Conservation (phyloP, 192 early-diverging fungal genomes). For the Mortierella hygrophila region DNA sequence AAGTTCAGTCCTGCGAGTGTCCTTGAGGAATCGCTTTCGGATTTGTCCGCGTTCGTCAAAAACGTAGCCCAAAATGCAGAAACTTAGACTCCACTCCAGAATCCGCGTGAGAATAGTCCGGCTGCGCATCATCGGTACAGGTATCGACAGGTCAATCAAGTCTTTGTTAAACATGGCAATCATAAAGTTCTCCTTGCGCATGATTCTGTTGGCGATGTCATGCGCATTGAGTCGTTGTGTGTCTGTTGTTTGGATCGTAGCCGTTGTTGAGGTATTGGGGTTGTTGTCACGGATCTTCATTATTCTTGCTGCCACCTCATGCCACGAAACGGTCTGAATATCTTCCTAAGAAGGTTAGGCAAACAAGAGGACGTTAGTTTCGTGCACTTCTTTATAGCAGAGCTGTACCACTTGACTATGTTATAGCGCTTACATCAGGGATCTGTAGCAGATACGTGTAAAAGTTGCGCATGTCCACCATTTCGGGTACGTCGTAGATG, state of each 20-base stretch:
- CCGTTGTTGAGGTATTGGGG: conserved; percentile 57
- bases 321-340: conserved; percentile 91
- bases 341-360: conserved; percentile 65
- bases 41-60: conserved; percentile 92
- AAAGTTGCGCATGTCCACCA: conserved; percentile 89
- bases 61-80: conserved; percentile 86
- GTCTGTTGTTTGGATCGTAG: conserved; percentile 58
- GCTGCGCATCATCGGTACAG: conserved; percentile 67
- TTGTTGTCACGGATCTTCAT: conserved; percentile 79
- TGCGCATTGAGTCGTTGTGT: conserved; percentile 73
- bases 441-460: conserved; percentile 85
- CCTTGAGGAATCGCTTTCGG: conserved; percentile 84
- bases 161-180: conserved; percentile 96
- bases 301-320: conserved; percentile 83
- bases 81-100: conserved; percentile 93
- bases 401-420: background rate
- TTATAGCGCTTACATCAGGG: conserved; percentile 65
- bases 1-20: conserved; percentile 72
- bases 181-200: conserved; percentile 98
- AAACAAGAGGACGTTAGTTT: background rate
- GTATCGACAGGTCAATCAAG: conserved; percentile 83
- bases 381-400: background rate
- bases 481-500: conserved; percentile 74
- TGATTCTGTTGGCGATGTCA: conserved; percentile 92
- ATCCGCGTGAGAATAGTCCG: conserved; percentile 84